Percentiles rank a stretch among this genome's conserved stretches.
These are phyloP conservation scores for Micromonas commoda DNA, from an alignment of 139 green algal genomes.

Conservation along the genomic window DNA sequence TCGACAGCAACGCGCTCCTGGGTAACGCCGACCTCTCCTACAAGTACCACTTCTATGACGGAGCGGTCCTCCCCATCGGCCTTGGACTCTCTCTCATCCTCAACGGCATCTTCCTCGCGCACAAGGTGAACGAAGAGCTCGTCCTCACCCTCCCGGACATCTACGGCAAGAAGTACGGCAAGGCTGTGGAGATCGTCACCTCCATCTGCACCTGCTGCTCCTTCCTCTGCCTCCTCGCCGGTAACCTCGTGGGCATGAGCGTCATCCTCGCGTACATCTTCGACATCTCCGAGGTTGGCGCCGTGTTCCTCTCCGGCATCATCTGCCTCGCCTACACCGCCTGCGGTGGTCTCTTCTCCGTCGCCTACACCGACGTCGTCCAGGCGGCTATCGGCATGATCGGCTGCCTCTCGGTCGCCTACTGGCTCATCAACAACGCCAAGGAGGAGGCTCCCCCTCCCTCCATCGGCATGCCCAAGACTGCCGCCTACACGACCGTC, in stretches of 20 bases:
- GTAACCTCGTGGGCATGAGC: slow-evolving; percentile 43
- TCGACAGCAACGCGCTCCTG: slow-evolving; percentile 45
- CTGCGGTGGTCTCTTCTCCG: slow-evolving; percentile 38
- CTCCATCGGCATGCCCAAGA: slow-evolving; percentile 13
- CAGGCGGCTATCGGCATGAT: slow-evolving; percentile 24
- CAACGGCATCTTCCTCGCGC: slow-evolving; percentile 30
- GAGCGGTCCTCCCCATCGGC: slow-evolving; percentile 43
- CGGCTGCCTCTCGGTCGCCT: slow-evolving; percentile 2
- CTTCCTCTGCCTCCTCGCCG: slow-evolving; percentile 41
- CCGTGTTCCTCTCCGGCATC: slow-evolving; percentile 28
- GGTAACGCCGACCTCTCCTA: slow-evolving; percentile 31
- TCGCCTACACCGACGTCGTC: slow-evolving; percentile 35
- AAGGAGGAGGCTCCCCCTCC: background rate
- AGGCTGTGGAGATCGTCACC: slow-evolving; percentile 36
- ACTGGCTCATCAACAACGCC: slow-evolving; percentile 20
- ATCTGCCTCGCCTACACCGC: slow-evolving; percentile 34
- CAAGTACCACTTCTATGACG: slow-evolving; percentile 42
- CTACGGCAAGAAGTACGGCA: slow-evolving; percentile 32
- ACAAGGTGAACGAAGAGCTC: slow-evolving; percentile 37
- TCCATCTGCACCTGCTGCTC: slow-evolving; percentile 28
- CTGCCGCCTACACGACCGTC: too few species aligned
- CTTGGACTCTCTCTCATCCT: slow-evolving; percentile 42
- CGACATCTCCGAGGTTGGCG: slow-evolving; percentile 3
- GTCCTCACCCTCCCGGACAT: slow-evolving; percentile 39
- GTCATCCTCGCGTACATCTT: slow-evolving; percentile 40